Base-by-base conservation (phyloP, 352 stramenopile species). In the Globisporangium spinosum region DNA sequence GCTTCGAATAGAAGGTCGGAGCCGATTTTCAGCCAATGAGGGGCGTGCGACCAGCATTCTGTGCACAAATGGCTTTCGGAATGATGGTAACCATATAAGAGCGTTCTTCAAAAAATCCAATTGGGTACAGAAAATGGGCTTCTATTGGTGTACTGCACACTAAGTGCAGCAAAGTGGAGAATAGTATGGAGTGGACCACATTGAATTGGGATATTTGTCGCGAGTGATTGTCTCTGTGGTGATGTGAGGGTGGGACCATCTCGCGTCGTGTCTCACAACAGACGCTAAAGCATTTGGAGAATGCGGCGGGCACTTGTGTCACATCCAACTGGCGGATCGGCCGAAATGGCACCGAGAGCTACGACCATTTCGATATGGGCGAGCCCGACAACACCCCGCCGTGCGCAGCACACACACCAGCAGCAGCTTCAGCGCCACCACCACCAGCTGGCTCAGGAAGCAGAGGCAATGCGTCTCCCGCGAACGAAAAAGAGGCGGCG, bases 91-190 rank as follows among this genome's bases (percentile, higher is more conserved):
- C 13, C 1, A 1, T 2, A 17, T 0, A 49, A 40, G 45, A 27
- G 35, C n/a, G 34, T 70, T 70, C 65, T 34, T 38, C 7, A 58
- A 76, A 78, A 78, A 78, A 72, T 71, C 72, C 60, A 74, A 40
- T 72, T 60, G 72, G 57, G 15, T 20, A 58, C 6, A 65, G 15
- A 40, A 47, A 27, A 38, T 60, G 68, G 40, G 20, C 27, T 12
- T 1, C 6, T 3, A 0, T 32, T 51, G 17, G 23, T 2, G 34
- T 62, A 34, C 34, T 12, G 15, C 9, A 65, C 40, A 57, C 40
- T 49, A 49, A 49, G 1, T 22, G 5, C 1, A 22, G 12, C 43
- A 49, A 53, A 45, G 23, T 57, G 1, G 7, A 12, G 9, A 7
- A 2, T 8, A 7, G 7, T 12, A 2, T 23, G 23, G 6, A 1